Evolutionary conservation across 2,329 filamentous ascomycete genomes (phyloP).

Genomic region (Cladophialophora exuberans): DNA sequence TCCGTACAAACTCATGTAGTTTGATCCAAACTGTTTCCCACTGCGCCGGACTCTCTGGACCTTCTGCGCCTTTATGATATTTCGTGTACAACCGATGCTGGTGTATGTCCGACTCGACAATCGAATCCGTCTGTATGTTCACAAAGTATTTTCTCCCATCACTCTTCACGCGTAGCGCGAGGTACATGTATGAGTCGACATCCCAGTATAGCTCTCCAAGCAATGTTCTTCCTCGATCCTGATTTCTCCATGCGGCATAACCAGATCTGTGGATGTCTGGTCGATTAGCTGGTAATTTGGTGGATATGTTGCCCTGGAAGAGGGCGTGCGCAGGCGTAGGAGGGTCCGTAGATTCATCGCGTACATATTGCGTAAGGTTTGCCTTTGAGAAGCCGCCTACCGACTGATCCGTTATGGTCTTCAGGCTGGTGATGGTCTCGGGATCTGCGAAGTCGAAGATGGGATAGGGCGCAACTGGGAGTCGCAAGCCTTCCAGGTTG

Average conservation of each 20-base stretch:
- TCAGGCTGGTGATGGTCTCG: constrained; percentile 54
- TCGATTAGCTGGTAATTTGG: constrained; percentile 73
- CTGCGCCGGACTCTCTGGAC: constrained; percentile 64
- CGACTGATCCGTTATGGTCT: constrained; percentile 83
- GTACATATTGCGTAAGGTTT: constrained; percentile 68
- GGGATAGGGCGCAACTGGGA: constrained; percentile 28
- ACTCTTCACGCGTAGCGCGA: constrained; percentile 85
- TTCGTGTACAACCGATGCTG: constrained; percentile 78
- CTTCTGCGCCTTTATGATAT: constrained; percentile 41
- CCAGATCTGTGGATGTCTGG: constrained; percentile 78
- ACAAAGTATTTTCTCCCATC: constrained; percentile 92
- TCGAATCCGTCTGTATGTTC: constrained; percentile 91
- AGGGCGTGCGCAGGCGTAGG: constrained; percentile 65
- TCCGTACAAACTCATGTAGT: constrained; percentile 91
- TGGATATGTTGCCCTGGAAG: constrained; percentile 89
- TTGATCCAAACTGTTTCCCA: constrained; percentile 96
- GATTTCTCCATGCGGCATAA: constrained; percentile 88
- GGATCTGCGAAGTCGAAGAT: constrained; percentile 37
- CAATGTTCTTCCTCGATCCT: constrained; percentile 74
- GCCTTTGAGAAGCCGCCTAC: constrained; percentile 84
- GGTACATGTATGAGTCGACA: constrained; percentile 83
- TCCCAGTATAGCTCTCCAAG: constrained; percentile 88
- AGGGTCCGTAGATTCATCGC: constrained; percentile 43
- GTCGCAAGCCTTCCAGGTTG: constrained; percentile 32
- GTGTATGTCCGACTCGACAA: constrained; percentile 93